Percentiles rank a stretch among this genome's conserved stretches.
Evolutionary conservation across 1,139 yeast species (phyloP).

Genomic region (Spathaspora sp.): DNA sequence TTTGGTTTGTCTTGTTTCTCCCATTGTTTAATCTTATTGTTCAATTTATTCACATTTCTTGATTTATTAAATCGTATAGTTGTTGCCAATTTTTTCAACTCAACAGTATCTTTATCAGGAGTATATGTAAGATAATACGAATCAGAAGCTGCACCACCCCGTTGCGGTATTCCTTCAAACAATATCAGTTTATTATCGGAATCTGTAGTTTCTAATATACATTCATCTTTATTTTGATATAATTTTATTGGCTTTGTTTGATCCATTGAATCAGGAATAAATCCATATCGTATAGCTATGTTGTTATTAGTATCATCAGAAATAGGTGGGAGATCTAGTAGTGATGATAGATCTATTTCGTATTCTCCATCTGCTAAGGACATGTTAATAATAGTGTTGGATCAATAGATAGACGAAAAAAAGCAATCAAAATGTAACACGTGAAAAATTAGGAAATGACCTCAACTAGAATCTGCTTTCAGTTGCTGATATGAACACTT

Average conservation of each 20-base stretch:
- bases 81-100: conserved; percentile 26
- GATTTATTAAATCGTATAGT: conserved; percentile 40
- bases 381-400: conserved; percentile 8
- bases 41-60: conserved; percentile 28
- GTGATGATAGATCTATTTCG: conserved; percentile 23
- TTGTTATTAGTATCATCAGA: conserved; percentile 20
- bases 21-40: conserved; percentile 17
- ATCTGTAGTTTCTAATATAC: conserved; percentile 33
- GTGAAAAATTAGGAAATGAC: not conserved
- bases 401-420: not conserved
- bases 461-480: no score
- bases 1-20: conserved; percentile 10
- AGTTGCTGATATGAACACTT: no score
- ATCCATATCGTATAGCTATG: conserved; percentile 43
- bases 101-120: conserved; percentile 17
- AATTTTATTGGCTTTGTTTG: conserved; percentile 32
- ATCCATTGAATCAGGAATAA: conserved; percentile 46
- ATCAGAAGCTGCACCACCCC: conserved; percentile 21
- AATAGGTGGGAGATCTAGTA: conserved; percentile 7
- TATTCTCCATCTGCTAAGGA: conserved; percentile 44
- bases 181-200: conserved; percentile 29
- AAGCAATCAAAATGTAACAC: not conserved
- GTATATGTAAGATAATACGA: conserved; percentile 31
- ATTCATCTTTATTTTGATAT: conserved; percentile 36
- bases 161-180: conserved; percentile 43